Evolutionary conservation across 768 basidiomycete genomes (phyloP).

Genomic region (Leucogyrophana mollusca): DNA sequence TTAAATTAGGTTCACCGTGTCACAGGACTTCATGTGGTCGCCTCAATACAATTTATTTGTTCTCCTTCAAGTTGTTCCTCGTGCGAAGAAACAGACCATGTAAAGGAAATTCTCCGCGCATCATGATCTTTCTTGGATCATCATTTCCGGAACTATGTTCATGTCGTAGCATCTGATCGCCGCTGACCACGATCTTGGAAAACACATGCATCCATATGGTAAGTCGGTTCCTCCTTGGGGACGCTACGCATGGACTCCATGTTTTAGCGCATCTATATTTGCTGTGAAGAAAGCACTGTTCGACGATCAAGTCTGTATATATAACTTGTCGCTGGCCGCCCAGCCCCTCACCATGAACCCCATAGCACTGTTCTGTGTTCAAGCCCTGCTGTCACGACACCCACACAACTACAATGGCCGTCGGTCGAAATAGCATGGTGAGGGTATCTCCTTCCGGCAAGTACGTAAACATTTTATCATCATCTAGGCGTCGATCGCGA

Average conservation of each 20-base stretch:
- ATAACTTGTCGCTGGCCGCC: too few relatives aligned
- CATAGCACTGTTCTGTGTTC: too few relatives aligned
- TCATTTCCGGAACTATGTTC: conserved; percentile 23
- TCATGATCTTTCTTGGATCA: conserved; percentile 4
- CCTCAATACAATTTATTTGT: conserved; percentile 17
- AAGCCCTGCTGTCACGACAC: not conserved
- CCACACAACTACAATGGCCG: conserved; percentile 21
- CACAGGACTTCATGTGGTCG: conserved; percentile 6
- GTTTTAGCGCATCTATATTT: conserved; percentile 11
- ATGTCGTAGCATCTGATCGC: conserved; percentile 36
- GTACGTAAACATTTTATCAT: conserved; percentile 15
- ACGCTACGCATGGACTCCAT: conserved; percentile 11
- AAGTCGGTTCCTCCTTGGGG: conserved; percentile 23
- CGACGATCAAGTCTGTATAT: too few relatives aligned
- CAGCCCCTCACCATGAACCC: too few relatives aligned
- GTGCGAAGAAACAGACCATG: conserved; percentile 18
- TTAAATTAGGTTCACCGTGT: conserved; percentile 9
- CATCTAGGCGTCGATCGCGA: conserved; percentile 28
- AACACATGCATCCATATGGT: conserved; percentile 25
- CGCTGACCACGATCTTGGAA: conserved; percentile 13
- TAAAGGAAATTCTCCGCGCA: not conserved
- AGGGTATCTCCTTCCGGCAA: conserved; percentile 54
- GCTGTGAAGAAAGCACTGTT: too few relatives aligned
- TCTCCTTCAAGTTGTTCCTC: conserved; percentile 6
- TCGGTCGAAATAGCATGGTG: conserved; percentile 53